Evolutionary conservation across 2,329 filamentous ascomycete species (phyloP), one percentile per base, ranked within the genome.

Genomic region (Orbilia javanica): DNA sequence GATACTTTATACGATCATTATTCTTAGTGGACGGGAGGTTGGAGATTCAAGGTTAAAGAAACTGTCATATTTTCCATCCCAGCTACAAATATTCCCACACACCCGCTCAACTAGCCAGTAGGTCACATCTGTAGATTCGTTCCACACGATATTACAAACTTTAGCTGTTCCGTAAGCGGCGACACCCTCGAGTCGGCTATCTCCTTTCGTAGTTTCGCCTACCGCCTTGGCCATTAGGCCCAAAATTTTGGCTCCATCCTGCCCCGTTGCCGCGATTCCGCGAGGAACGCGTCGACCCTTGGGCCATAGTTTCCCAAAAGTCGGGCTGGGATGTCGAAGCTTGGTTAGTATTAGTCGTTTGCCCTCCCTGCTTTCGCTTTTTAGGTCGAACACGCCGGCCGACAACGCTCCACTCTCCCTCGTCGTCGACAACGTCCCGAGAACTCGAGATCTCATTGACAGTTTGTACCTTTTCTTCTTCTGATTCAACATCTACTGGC

Each of bases 1-100:
- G 18, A 78, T 78, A 78, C 50, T 78, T 70, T 72, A 74, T 68
- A 78, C 57, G 29, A 52, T 57, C 36, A 55, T 68, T 68, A 68
- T 68, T 52, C 44, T 66, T 60, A 60, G 55, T 60, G 55, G 34
- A 25, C 34, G 10, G 34, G 55, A 36, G 34, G 34, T 60, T 60
- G 42, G 34, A 60, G 34, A 27, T 27, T 60, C 34, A 27, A 42
- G 55, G 34, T 29, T 42, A 36, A n/a, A n/a, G n/a, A n/a, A 57
- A 53, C 13, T 7, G 31, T 31, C 25, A 52, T 1, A 4, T 22
- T 20, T n/a, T 34, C 4, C 22, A 10, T 50, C 4, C 3, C 4
- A 22, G 1, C 44, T 22, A 25, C 13, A 42, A 42, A 42, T n/a
- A 42, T 1, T 42, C 13, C n/a, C 39, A 18, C 2, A 42, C n/a